Percentiles rank a stretch among this genome's conserved stretches.
These are phyloP conservation scores for Westerdykella sp. DNA, from an alignment of 2,329 filamentous ascomycete species.

Conservation along the genomic window DNA sequence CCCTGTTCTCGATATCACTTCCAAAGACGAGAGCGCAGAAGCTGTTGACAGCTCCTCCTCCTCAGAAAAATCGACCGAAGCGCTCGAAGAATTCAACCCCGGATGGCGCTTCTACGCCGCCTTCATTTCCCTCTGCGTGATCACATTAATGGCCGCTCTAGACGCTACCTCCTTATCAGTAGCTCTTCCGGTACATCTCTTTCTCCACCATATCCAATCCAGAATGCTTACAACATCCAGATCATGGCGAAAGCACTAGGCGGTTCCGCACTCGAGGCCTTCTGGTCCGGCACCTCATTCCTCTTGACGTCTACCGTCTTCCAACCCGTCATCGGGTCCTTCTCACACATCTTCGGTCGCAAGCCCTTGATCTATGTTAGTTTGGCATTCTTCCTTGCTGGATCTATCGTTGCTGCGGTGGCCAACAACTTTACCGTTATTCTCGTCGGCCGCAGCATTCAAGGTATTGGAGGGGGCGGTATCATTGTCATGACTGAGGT, in stretches of 20 bases:
- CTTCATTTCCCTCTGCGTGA: constrained; percentile 48
- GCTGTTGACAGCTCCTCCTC: constrained; percentile 2
- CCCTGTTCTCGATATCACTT: too few species aligned
- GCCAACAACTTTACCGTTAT: constrained; percentile 37
- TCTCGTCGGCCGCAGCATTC: constrained; percentile 34
- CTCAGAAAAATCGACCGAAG: constrained; percentile 7
- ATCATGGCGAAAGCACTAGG: constrained; percentile 33
- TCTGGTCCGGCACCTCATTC: constrained; percentile 40
- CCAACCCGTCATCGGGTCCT: constrained; percentile 36
- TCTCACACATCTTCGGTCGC: constrained; percentile 38
- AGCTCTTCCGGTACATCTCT: constrained; percentile 42
- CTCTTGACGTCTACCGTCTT: constrained; percentile 38
- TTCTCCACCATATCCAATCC: not conserved
- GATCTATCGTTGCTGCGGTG: constrained; percentile 32
- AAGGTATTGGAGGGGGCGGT: constrained; percentile 40
- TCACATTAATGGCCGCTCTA: constrained; percentile 57
- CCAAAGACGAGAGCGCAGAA: constrained; percentile 1
- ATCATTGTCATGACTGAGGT: constrained; percentile 41
- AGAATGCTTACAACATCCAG: constrained; percentile 13
- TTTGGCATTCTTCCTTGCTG: constrained; percentile 32
- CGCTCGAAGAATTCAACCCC: constrained; percentile 23
- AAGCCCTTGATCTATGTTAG: constrained; percentile 35
- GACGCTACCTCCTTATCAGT: constrained; percentile 62
- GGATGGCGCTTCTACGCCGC: constrained; percentile 38
- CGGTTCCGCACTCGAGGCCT: constrained; percentile 38